phyloP scores from a whole-genome alignment of 768 basidiomycete genomes.

The Trametes cinnabarina region DNA sequence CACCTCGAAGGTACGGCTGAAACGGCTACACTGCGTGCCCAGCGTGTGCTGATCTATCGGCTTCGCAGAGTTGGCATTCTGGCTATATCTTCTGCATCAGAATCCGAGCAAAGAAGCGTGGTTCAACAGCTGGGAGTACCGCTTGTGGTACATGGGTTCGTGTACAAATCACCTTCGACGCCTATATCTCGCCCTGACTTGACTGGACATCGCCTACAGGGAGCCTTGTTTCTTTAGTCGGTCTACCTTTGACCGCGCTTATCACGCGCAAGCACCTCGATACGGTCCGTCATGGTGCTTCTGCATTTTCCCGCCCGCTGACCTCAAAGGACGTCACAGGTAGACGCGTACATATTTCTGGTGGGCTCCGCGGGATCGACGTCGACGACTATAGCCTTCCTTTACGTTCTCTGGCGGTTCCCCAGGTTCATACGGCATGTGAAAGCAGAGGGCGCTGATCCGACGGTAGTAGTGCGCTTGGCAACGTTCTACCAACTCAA shows the following conservation, averaged over 20 bases:
- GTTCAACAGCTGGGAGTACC: conserved; percentile 81
- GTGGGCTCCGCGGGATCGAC: conserved; percentile 66
- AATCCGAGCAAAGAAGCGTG: conserved; percentile 67
- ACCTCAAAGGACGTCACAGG: conserved; percentile 38
- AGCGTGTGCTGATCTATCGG: not conserved
- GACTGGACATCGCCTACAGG: conserved; percentile 37
- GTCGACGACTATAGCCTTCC: conserved; percentile 63
- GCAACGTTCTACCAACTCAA: conserved; percentile 77
- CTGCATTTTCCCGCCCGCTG: not conserved
- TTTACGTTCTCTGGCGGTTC: conserved; percentile 70
- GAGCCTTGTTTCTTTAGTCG: conserved; percentile 60
- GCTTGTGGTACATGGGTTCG: conserved; percentile 67
- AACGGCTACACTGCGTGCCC: not conserved
- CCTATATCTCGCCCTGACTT: not conserved
- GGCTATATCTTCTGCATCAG: conserved; percentile 81
- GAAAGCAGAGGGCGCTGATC: conserved; percentile 70
- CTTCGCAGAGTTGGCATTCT: conserved; percentile 66
- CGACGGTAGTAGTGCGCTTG: conserved; percentile 70
- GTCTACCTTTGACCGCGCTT: conserved; percentile 70
- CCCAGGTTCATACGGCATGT: conserved; percentile 69
- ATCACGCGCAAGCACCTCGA: conserved; percentile 57
- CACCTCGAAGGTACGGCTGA: conserved; percentile 70
- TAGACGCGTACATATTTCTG: conserved; percentile 73
- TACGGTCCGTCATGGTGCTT: conserved; percentile 48
- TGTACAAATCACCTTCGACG: not conserved